Conservation (phyloP, 495 filamentous ascomycete genomes). For the Aspergillus indologenus region DNA sequence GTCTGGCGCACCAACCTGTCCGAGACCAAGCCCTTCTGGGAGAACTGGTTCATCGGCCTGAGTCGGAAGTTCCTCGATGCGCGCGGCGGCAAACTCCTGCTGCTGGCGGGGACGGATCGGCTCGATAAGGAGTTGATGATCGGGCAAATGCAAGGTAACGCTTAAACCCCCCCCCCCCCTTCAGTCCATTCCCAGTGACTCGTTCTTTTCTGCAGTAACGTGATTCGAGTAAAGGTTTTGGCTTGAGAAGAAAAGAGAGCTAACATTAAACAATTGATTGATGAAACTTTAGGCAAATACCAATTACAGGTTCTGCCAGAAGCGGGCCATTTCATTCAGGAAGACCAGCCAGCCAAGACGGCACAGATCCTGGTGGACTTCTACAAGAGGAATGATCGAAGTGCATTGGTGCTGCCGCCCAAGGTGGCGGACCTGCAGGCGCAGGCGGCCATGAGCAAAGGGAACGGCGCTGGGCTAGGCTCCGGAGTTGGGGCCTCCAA, state of each 20-base stretch:
- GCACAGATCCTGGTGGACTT: conserved; percentile 85
- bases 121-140: conserved; percentile 95
- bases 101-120: conserved; percentile 91
- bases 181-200: no score
- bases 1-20: conserved; percentile 84
- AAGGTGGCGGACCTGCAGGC: conserved; percentile 71
- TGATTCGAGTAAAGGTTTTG: no score
- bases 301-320: conserved; percentile 92
- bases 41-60: conserved; percentile 86
- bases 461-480: conserved; percentile 12
- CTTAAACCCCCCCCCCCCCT: no score
- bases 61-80: conserved; percentile 84
- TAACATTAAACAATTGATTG: no score
- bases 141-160: conserved; percentile 93
- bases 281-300: conserved; percentile 68
- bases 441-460: conserved; percentile 43
- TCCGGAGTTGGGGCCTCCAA: neutral
- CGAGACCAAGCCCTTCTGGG: conserved; percentile 87
- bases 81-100: conserved; percentile 80
- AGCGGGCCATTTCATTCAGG: conserved; percentile 94
- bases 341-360: conserved; percentile 87
- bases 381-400: conserved; percentile 83
- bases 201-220: no score
- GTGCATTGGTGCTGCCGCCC: conserved; percentile 77
- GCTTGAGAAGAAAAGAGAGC: no score